Conservation (phyloP, 495 filamentous ascomycete species). For the Podospora sp. region DNA sequence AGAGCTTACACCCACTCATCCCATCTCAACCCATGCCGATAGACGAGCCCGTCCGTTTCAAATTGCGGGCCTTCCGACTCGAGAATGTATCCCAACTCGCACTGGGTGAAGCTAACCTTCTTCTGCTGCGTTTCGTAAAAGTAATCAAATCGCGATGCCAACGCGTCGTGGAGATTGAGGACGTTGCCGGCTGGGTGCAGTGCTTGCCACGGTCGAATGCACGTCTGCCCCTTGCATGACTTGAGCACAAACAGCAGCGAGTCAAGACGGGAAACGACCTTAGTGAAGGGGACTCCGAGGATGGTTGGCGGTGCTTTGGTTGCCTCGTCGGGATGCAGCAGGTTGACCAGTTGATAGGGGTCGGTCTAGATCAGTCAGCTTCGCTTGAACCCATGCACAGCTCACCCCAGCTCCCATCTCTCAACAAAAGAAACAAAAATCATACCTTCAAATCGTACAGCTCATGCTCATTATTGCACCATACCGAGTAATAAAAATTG, state of each 20-base stretch:
- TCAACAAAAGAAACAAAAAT: slow-evolving; percentile 2
- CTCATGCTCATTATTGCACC: slow-evolving; percentile 67
- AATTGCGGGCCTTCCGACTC: slow-evolving; percentile 65
- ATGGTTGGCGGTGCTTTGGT: slow-evolving; percentile 28
- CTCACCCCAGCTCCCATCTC: neutral
- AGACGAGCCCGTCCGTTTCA: slow-evolving; percentile 34
- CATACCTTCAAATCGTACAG: slow-evolving; percentile 62
- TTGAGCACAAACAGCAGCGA: slow-evolving; percentile 66
- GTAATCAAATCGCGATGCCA: slow-evolving; percentile 54
- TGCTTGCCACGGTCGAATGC: slow-evolving; percentile 60
- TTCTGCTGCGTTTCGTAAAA: slow-evolving; percentile 57
- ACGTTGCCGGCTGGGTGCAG: slow-evolving; percentile 58
- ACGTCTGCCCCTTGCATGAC: slow-evolving; percentile 60
- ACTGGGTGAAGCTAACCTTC: slow-evolving; percentile 57
- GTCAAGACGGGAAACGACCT: slow-evolving; percentile 57
- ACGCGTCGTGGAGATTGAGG: slow-evolving; percentile 44
- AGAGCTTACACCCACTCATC: slow-evolving; percentile 38
- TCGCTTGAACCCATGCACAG: neutral
- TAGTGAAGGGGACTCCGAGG: slow-evolving; percentile 48
- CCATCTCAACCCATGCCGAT: slow-evolving; percentile 32
- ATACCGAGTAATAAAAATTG: slow-evolving; percentile 65
- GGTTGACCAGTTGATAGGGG: slow-evolving; percentile 62
- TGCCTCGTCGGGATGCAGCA: slow-evolving; percentile 44
- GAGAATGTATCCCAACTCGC: slow-evolving; percentile 62
- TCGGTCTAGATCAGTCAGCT: slow-evolving; percentile 51